Evolutionary conservation across 176 grass and related monocot genomes (phyloP).

Genomic region (Eleusine indica): DNA sequence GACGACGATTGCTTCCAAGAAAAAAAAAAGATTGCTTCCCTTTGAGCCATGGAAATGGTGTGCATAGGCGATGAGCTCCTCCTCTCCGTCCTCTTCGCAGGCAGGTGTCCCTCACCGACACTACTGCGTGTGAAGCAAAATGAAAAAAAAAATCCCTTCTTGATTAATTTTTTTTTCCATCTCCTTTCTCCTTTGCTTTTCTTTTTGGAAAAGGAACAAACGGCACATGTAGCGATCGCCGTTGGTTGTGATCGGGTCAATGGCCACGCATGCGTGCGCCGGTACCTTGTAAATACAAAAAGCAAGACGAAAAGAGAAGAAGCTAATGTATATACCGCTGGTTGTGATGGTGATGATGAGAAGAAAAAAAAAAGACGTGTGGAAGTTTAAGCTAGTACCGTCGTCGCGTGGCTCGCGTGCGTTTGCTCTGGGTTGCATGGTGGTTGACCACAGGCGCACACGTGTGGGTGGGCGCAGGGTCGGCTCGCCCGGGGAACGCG

Average conservation of each 20-base stretch:
- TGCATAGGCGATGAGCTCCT: constrained; percentile 44
- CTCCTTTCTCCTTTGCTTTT: constrained; percentile 21
- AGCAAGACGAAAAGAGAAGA: neutral
- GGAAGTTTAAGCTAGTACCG: neutral
- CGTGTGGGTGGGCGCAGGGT: neutral
- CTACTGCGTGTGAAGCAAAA: constrained; percentile 19
- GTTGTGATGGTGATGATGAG: neutral
- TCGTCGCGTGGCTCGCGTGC: constrained; percentile 1
- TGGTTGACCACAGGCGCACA: constrained; percentile 32
- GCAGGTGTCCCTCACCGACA: constrained; percentile 50
- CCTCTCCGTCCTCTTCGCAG: neutral
- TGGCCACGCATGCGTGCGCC: constrained; percentile 7
- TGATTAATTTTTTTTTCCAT: neutral
- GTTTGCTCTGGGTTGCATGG: neutral
- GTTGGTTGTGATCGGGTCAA: constrained; percentile 32
- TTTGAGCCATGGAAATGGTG: constrained; percentile 44
- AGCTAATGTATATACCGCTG: neutral
- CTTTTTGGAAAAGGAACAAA: constrained; percentile 22
- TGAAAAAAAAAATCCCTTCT: neutral
- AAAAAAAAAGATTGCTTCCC: neutral
- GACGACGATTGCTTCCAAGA: neutral
- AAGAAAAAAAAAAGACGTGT: neutral
- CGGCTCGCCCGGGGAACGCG: neutral
- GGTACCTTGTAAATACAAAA: constrained; percentile 43
- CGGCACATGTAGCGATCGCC: constrained; percentile 22